Percentiles rank a stretch among this genome's conserved stretches.
These are phyloP conservation scores for Murraya paniculata DNA, from an alignment of 345 rosid genomes.

Conservation along the genomic window DNA sequence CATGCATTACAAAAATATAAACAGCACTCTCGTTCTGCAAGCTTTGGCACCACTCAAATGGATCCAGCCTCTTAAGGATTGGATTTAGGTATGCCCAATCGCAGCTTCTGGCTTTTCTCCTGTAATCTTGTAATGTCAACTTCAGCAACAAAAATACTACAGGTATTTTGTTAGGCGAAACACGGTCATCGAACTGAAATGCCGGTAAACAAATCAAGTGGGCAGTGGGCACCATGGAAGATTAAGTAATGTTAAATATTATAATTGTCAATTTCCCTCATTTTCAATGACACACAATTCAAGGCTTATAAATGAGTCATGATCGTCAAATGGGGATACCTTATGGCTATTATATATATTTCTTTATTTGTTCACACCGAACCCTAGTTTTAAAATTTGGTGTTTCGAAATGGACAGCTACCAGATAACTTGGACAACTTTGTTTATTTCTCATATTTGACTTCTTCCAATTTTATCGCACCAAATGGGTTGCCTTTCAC, in stretches of 20 bases:
- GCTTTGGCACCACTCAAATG: neutral
- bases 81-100: neutral
- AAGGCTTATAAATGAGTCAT: neutral
- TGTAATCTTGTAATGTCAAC: neutral
- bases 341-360: neutral
- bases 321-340: neutral
- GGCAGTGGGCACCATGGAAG: too few relatives aligned
- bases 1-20: neutral
- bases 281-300: neutral
- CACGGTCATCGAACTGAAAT: neutral
- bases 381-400: neutral
- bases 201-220: too few relatives aligned
- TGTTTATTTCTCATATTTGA: neutral
- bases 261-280: neutral
- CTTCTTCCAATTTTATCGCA: neutral
- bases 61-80: neutral
- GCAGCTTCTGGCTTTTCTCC: neutral
- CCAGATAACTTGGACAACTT: neutral
- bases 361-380: neutral
- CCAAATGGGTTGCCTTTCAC: neutral
- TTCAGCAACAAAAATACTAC: neutral
- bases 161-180: neutral
- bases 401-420: neutral
- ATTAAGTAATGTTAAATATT: too few relatives aligned
- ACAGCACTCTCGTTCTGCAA: neutral